Base-by-base conservation (phyloP, 257 asterid genomes). In the Nyctanthes arbortristis region DNA sequence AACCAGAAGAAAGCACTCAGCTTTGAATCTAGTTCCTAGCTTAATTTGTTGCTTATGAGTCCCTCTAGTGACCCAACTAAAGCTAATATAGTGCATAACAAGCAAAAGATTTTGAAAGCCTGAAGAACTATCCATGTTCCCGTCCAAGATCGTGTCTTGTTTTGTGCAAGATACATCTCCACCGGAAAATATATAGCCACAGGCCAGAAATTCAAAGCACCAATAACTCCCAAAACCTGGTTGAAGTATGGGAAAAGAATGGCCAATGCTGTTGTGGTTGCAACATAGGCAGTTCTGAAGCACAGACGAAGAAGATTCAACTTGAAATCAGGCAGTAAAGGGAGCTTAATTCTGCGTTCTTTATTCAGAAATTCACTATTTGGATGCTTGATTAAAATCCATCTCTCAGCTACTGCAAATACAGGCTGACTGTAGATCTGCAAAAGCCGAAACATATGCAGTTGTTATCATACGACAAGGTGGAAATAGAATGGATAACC, bases 401-500 rank as follows among this genome's bases (percentile, higher is more conserved):
- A 74, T 61, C 84, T 72, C 64, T 89, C 90, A 0, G 61, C 87
- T 18, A 75, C 79, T 62, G 94, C 87, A 61, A 85, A 87, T 16
- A 89, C 18, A 39, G 94, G 94, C 75, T 87, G 94, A 61, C 89
- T 85, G 82, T 61, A 87, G 70, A 89, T 78, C 96, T 89, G 67
- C 78, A 72, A 22, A 56, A 37, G 33, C 56, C 59, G 24, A 77
- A 63, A 32, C n/a, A 68, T n/a, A 37, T 2, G 35, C 20, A 55
- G 3, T 28, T 11, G 18, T 11, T 0, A 39, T 39, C 49, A 39
- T 39, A 39, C 12, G 12, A 10, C 18, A 33, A 7, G 16, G 55
- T 9, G 4, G 49, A 63, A 1, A 16, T 10, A n/a, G 10, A 2
- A 61, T 28, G 1, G 9, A 45, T 43, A 3, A 32, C 5, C 28